These are phyloP conservation scores for Cyphellophora europaea DNA, from an alignment of 2,329 filamentous ascomycete genomes.

Conservation along the genomic window DNA sequence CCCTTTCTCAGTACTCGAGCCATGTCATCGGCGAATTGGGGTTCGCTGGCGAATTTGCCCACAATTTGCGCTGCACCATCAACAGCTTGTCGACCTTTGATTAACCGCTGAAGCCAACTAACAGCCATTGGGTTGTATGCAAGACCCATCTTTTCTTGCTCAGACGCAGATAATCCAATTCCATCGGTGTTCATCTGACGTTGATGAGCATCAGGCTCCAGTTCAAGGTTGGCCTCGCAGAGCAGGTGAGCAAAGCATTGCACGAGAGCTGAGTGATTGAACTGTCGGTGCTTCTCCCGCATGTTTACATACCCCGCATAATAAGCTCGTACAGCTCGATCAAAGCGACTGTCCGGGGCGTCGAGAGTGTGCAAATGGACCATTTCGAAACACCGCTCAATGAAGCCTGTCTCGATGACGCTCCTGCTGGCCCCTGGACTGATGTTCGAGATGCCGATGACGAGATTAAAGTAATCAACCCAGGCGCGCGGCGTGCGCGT, in stretches of 20 bases:
- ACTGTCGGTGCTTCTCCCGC: slow-evolving; percentile 37
- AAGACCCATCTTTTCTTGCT: too few species aligned
- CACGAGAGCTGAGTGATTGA: slow-evolving; percentile 32
- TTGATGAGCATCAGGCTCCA: background rate
- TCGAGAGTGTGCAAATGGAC: slow-evolving; percentile 37
- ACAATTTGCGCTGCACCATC: slow-evolving; percentile 48
- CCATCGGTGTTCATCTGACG: too few species aligned
- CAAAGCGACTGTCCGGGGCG: slow-evolving; percentile 7
- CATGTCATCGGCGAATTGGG: slow-evolving; percentile 41
- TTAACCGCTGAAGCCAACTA: slow-evolving; percentile 50
- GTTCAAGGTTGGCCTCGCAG: slow-evolving; percentile 21
- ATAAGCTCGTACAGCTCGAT: slow-evolving; percentile 8
- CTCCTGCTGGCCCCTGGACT: slow-evolving; percentile 48
- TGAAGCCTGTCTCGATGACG: slow-evolving; percentile 53
- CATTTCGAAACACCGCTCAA: slow-evolving; percentile 50
- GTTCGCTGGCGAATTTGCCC: slow-evolving; percentile 41
- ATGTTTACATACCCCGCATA: slow-evolving; percentile 38
- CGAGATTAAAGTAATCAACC: slow-evolving; percentile 67
- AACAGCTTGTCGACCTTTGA: slow-evolving; percentile 51
- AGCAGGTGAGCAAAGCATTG: slow-evolving; percentile 30
- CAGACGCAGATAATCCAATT: too few species aligned
- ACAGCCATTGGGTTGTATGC: too few species aligned
- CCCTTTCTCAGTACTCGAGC: slow-evolving; percentile 41
- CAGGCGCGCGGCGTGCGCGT: too few species aligned
- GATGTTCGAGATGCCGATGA: slow-evolving; percentile 56